Evolutionary conservation across 139 green algal genomes (phyloP), one percentile per base, ranked within the genome.

Genomic region (Chlamydomonas applanata): DNA sequence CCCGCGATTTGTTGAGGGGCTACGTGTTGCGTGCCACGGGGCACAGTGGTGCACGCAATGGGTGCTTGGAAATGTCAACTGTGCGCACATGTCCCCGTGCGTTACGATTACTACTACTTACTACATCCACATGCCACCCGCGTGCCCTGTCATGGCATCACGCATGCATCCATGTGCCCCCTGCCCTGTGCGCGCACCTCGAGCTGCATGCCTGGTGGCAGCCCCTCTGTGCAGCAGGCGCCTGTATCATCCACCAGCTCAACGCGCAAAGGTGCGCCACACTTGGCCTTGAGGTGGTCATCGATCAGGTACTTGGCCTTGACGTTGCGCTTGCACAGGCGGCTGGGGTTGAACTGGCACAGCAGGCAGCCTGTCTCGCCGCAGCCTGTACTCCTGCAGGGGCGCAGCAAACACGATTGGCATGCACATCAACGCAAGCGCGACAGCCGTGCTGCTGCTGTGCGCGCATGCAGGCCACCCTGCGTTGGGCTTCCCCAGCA

Each of bases 231-330:
- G 59, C 83, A 46, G 57, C 85, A 90, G 13, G 68, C 44, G n/a
- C 79, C 79, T 20, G 64, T 66, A 35, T 89, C 71, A 36, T 83
- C 78, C 53, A 86, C 77, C 53, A 87, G 53, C 78, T 90, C 85
- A 27, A 90, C 80, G 1, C 85, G 79, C 33, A 90, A 72, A 33
- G 72, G 79, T 19, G 85, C 82, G 11, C 75, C 53, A 65, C 85
- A 90, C 73, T 90, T 90, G 49, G 85, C 85, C 14, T 68, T 70
- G 29, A 90, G 70, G 69, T 90, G 82, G 77, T 90, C 85, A 33
- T 90, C 85, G 40, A 90, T 90, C 13, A 90, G 82, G 72, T 90
- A 90, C 73, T 90, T 90, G 29, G 75, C 62, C 75, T 88, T 88
- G 17, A 90, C 65, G 70, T 90, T 90, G 69, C 85, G 79, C 56